Base-by-base conservation (phyloP, 129 eudicot genomes). In the Solidago caesia region DNA sequence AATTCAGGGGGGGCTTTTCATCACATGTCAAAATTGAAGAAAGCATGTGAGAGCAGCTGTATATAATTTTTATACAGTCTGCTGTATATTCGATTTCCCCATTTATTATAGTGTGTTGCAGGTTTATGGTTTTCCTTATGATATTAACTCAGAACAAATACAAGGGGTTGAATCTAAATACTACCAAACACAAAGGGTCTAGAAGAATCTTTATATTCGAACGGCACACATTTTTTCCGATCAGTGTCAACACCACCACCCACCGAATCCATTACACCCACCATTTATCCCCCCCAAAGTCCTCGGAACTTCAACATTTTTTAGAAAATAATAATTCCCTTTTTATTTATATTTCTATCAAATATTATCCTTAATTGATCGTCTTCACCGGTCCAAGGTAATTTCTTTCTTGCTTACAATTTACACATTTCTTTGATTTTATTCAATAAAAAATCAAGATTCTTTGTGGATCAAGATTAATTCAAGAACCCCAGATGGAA, bases 171-270 rank as follows among this genome's bases (percentile, higher is more conserved):
- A 63, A 63, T 41, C n/a, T 53, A 81, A 27, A 71, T 11, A 12
- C 16, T 8, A 65, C 16, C 12, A 62, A 55, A 76, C 63, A 25
- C 7, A 71, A 60, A 43, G 84, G 81, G 79, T 53, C 82, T 73
- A 27, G 79, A 74, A 73, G 69, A 77, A 72, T 72, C 72, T 75
- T 45, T 33, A 45, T 5, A 43, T 75, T 60, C 68, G 61, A 76
- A 76, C 78, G 81, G 69, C 75, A 76, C 75, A 48, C 78, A 43
- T 44, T 77, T 68, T 53, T 70, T 70, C 75, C 82, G 86, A 79
- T 57, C 79, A 43, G 55, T 46, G 7, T 46, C 56, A 71, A 67
- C 55, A 57, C 47, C 75, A 61, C 61, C 45, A 63, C 68, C 83
- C 83, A 62, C 77, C 53, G 69, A 64, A 65, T 57, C 75, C 64